Conservation (phyloP, 805 yeast genomes). For the Candida mattraensis region DNA sequence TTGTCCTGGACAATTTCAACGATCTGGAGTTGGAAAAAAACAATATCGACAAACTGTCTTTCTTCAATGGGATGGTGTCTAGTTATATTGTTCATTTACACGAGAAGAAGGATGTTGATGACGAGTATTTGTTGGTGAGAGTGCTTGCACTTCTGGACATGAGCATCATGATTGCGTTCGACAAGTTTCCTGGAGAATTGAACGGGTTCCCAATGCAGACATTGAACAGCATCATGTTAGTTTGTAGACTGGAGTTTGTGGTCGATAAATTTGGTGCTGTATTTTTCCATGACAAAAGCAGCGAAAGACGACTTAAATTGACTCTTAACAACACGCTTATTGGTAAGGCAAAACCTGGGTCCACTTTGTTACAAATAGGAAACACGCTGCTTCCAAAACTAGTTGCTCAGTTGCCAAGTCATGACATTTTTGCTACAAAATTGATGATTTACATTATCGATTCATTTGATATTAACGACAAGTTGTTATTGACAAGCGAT, state of each 20-base stretch:
- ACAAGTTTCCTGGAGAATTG: slow-evolving; percentile 10
- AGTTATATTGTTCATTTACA: slow-evolving; percentile 6
- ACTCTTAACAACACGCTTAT: slow-evolving; percentile 26
- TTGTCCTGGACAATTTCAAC: too few relatives aligned
- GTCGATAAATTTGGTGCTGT: slow-evolving; percentile 22
- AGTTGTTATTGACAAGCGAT: slow-evolving; percentile 26
- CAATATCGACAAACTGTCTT: slow-evolving; percentile 9
- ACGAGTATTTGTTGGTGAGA: slow-evolving; percentile 5
- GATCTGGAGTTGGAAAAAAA: slow-evolving; percentile 10
- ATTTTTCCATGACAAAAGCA: slow-evolving; percentile 14
- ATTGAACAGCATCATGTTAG: slow-evolving; percentile 23
- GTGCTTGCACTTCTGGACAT: slow-evolving; percentile 24
- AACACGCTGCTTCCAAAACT: slow-evolving; percentile 26
- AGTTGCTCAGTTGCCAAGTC: slow-evolving; percentile 18
- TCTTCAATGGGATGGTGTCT: slow-evolving; percentile 19
- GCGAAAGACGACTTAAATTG: slow-evolving; percentile 20
- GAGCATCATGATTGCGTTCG: slow-evolving; percentile 18
- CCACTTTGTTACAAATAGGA: slow-evolving; percentile 30
- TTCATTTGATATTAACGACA: slow-evolving; percentile 33
- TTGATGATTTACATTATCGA: slow-evolving; percentile 25
- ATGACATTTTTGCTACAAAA: slow-evolving; percentile 25
- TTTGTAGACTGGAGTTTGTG: slow-evolving; percentile 22
- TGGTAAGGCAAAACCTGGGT: slow-evolving; percentile 35
- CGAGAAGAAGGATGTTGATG: slow-evolving; percentile 3
- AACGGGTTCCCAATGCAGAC: slow-evolving; percentile 30